Evolutionary conservation across 176 grass and related monocot genomes (phyloP).

Genomic region (Paspalum vaginatum): DNA sequence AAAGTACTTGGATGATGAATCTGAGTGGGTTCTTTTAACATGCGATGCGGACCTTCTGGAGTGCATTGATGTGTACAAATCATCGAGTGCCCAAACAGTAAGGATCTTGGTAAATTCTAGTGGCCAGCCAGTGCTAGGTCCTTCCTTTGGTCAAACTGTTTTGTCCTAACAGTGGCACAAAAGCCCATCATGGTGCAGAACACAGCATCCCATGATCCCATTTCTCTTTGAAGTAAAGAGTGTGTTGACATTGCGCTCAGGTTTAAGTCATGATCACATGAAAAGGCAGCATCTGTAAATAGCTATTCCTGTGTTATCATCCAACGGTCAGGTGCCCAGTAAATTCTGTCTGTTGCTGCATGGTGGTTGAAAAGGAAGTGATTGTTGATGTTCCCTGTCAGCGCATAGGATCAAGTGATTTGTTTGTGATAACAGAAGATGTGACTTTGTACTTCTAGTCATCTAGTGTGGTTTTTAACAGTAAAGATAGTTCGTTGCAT

Average conservation of each 20-base stretch:
- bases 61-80: conserved; percentile 86
- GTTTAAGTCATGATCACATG: conserved; percentile 30
- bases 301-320: conserved; percentile 20
- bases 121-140: conserved; percentile 34
- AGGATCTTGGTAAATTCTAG: conserved; percentile 67
- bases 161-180: conserved; percentile 46
- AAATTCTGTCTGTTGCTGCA: not conserved
- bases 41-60: conserved; percentile 90
- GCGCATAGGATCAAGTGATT: not conserved
- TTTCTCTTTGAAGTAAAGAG: conserved; percentile 30
- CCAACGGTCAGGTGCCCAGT: conserved; percentile 12
- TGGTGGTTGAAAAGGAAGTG: not conserved
- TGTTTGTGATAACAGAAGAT: conserved; percentile 15
- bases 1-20: conserved; percentile 97
- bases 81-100: conserved; percentile 64
- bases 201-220: conserved; percentile 3
- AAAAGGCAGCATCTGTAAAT: conserved; percentile 38
- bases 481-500: conserved; percentile 23
- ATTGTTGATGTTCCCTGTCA: conserved; percentile 19
- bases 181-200: conserved; percentile 12
- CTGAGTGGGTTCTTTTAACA: conserved; percentile 94
- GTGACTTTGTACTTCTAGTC: conserved; percentile 19
- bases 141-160: conserved; percentile 47
- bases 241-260: not conserved
- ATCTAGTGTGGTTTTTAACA: conserved; percentile 34